Conservation (phyloP, 2,329 filamentous ascomycete genomes). For the Celoporthe dispersa region DNA sequence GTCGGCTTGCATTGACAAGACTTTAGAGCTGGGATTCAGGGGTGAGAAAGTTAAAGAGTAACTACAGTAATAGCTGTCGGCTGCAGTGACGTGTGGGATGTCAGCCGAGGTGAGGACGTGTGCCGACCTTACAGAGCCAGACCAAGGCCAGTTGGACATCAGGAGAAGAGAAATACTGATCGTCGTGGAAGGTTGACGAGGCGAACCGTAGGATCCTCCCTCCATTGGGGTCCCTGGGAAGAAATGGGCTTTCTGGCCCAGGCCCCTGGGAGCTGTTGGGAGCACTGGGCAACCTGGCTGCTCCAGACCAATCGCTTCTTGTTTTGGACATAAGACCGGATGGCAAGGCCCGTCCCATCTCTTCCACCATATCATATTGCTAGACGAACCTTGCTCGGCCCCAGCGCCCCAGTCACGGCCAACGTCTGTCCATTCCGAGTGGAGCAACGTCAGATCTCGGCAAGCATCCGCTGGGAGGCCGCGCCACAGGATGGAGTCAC, state of each 20-base stretch:
- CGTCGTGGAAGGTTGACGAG: conserved; percentile 6
- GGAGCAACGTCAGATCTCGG: conserved; percentile 22
- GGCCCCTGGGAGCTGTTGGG: neutral
- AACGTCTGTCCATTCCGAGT: conserved; percentile 23
- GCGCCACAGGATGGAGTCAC: conserved; percentile 11
- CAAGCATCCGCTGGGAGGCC: conserved; percentile 27
- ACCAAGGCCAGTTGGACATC: neutral
- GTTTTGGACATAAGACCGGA: conserved; percentile 20
- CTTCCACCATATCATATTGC: conserved; percentile 11
- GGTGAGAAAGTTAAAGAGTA: neutral
- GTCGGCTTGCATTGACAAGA: neutral
- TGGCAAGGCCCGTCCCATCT: conserved; percentile 12
- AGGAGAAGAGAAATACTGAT: conserved; percentile 19
- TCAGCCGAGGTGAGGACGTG: conserved; percentile 1
- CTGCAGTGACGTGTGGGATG: neutral
- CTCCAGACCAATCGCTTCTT: conserved; percentile 21
- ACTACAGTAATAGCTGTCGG: neutral
- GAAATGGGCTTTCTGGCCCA: neutral
- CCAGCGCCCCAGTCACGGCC: conserved; percentile 14
- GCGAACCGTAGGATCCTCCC: neutral
- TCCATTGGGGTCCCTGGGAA: neutral
- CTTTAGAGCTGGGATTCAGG: neutral
- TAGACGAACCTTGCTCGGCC: conserved; percentile 19
- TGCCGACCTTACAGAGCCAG: neutral
- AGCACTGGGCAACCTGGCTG: conserved; percentile 20